These are phyloP conservation scores for Apiospora pterosperma DNA, from an alignment of 2,329 filamentous ascomycete genomes.

Conservation along the genomic window DNA sequence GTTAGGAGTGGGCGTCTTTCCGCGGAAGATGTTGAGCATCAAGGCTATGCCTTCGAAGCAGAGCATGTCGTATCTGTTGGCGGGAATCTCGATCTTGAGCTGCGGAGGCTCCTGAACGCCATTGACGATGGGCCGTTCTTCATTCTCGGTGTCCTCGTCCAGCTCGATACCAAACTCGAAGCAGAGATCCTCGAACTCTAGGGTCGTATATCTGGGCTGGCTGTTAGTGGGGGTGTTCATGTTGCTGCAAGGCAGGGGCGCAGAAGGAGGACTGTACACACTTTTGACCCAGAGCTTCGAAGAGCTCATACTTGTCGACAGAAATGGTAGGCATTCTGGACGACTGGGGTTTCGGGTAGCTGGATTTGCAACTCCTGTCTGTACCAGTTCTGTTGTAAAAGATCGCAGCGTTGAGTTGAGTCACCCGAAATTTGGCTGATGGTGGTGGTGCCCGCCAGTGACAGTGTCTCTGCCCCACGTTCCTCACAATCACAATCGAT, in stretches of 20 bases:
- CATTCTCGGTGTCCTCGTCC: slow-evolving; percentile 87
- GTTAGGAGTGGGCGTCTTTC: slow-evolving; percentile 70
- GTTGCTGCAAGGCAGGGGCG: slow-evolving; percentile 11
- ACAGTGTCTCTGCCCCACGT: not conserved
- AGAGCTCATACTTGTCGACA: slow-evolving; percentile 95
- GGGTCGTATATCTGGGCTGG: slow-evolving; percentile 69
- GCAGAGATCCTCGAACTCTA: slow-evolving; percentile 95
- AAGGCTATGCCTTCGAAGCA: slow-evolving; percentile 96
- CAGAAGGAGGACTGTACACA: slow-evolving; percentile 37
- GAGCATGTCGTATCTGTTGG: slow-evolving; percentile 91
- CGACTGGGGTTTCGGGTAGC: not conserved
- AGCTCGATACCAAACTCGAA: slow-evolving; percentile 99
- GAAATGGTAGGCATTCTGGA: slow-evolving; percentile 87
- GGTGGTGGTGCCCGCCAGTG: slow-evolving; percentile 3
- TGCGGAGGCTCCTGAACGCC: slow-evolving; percentile 84
- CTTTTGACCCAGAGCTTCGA: slow-evolving; percentile 85
- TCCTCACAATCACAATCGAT: slow-evolving; percentile 2
- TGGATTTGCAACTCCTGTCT: not conserved
- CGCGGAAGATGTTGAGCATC: slow-evolving; percentile 93
- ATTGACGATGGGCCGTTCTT: slow-evolving; percentile 69
- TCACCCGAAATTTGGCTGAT: slow-evolving; percentile 33
- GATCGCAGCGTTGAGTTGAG: slow-evolving; percentile 22
- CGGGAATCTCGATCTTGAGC: slow-evolving; percentile 96
- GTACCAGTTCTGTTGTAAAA: slow-evolving; percentile 1
- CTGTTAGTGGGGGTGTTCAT: slow-evolving; percentile 4